phyloP scores from a whole-genome alignment of 2,329 filamentous ascomycete species.

The Ophiobolus disseminans region DNA sequence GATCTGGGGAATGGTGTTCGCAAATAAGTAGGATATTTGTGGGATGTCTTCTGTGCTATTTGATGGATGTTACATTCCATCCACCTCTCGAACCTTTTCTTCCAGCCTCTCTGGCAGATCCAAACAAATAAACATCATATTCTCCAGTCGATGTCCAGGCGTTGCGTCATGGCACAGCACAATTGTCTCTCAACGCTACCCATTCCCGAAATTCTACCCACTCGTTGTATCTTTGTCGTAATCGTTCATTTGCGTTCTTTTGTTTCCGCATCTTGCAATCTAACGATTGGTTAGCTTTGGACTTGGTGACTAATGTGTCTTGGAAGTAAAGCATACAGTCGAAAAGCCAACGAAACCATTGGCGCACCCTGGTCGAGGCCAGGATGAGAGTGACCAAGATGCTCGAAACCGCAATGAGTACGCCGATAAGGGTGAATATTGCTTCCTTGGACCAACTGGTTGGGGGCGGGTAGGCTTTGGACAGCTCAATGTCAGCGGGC shows the following conservation, averaged over 20 bases:
- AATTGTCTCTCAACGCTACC: too few relatives aligned
- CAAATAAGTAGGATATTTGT: too few relatives aligned
- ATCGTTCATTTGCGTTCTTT: not conserved
- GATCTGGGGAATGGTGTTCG: too few relatives aligned
- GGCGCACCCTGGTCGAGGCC: not conserved
- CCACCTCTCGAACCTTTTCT: too few relatives aligned
- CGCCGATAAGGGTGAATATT: not conserved
- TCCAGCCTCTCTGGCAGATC: too few relatives aligned
- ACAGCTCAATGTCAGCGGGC: not conserved
- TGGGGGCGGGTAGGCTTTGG: not conserved
- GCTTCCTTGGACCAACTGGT: not conserved
- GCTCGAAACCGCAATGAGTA: not conserved
- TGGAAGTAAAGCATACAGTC: not conserved
- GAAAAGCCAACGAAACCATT: not conserved
- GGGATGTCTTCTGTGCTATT: too few relatives aligned
- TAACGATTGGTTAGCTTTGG: not conserved
- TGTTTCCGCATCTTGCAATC: not conserved
- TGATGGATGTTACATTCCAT: too few relatives aligned
- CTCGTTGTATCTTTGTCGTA: not conserved
- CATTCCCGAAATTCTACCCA: slow-evolving; percentile 1
- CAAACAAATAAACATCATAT: too few relatives aligned
- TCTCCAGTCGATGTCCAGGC: too few relatives aligned
- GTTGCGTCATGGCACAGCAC: too few relatives aligned
- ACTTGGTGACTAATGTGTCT: not conserved
- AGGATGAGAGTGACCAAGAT: not conserved